Evolutionary conservation across 208 protist genomes (phyloP), one percentile per base, ranked within the genome.

Genomic region (Naegleria gruberi): DNA sequence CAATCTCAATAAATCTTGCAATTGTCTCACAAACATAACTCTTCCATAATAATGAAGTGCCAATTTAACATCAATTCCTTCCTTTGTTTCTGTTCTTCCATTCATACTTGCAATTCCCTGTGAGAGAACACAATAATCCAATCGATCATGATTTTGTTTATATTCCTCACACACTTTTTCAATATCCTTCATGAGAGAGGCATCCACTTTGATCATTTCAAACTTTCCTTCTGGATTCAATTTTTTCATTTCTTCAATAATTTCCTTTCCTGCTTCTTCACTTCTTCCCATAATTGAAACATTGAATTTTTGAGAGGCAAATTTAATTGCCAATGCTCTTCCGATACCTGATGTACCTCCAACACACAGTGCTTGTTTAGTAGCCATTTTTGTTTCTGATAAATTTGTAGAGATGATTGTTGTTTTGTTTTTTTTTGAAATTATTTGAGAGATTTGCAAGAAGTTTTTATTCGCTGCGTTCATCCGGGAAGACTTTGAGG

Each of bases 291-390:
- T 55, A 42, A 91, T 87, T 19, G 47, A 19, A 10, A 92, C 91
- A 42, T 77, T 81, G 37, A 34, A 8, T n/a, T 65, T 45, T 47
- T 34, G 12, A 42, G 90, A 10, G 3, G 91, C 91, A 7, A 92
- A 86, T 46, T 89, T 51, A 37, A 91, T 37, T n/a, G 91, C 91
- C 30, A 92, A 55, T 46, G 30, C 91, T 41, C 10, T 81, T 8
- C 91, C 91, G 26, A 92, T 92, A 40, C 91, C 91, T 44, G n/a
- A 42, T 15, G 90, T 92, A 51, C 89, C 91, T 44, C 91, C 91
- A 6, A 91, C 89, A 82, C 91, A 87, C 40, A 91, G 8, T 5
- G 89, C 90, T 82, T 82, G 73, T 82, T 34, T 19, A 41, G 30
- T 4, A 23, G 51, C 51, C n/a, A n/a, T n/a, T n/a, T n/a, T n/a